These are phyloP conservation scores for Lasiodiplodia theobromae DNA, from an alignment of 2,329 filamentous ascomycete genomes.

Conservation along the genomic window DNA sequence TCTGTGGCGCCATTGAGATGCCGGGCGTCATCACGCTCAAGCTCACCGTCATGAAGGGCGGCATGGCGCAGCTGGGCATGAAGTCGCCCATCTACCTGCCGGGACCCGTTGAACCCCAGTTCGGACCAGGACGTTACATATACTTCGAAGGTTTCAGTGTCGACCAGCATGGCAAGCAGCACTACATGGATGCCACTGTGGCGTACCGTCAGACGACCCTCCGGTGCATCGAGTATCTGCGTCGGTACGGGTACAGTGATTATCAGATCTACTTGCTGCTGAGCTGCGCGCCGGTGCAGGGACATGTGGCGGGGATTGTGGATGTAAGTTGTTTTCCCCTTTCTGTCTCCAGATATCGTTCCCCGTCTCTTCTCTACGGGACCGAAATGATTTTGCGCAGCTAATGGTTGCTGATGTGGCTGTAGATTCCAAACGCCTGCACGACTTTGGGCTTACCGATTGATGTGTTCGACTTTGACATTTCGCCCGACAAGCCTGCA, in stretches of 20 bases:
- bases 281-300: slow-evolving; percentile 85
- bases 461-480: slow-evolving; percentile 96
- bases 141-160: slow-evolving; percentile 93
- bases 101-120: slow-evolving; percentile 87
- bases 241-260: slow-evolving; percentile 71
- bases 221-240: slow-evolving; percentile 79
- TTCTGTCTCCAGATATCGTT: not conserved
- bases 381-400: too few relatives aligned
- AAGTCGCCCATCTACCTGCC: slow-evolving; percentile 86
- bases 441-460: slow-evolving; percentile 88
- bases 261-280: slow-evolving; percentile 88
- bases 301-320: slow-evolving; percentile 87
- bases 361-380: not conserved
- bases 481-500: slow-evolving; percentile 69
- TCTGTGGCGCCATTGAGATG: slow-evolving; percentile 83
- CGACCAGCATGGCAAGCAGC: slow-evolving; percentile 86
- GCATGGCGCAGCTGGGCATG: slow-evolving; percentile 75
- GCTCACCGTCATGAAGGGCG: slow-evolving; percentile 84
- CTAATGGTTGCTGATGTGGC: not conserved
- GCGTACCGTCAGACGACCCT: slow-evolving; percentile 85
- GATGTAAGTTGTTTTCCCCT: slow-evolving; percentile 53
- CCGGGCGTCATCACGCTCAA: slow-evolving; percentile 90
- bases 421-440: slow-evolving; percentile 83
- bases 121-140: slow-evolving; percentile 80
- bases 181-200: slow-evolving; percentile 85